Conservation (phyloP, 2,329 filamentous ascomycete genomes). For the Microdochium paspali region DNA sequence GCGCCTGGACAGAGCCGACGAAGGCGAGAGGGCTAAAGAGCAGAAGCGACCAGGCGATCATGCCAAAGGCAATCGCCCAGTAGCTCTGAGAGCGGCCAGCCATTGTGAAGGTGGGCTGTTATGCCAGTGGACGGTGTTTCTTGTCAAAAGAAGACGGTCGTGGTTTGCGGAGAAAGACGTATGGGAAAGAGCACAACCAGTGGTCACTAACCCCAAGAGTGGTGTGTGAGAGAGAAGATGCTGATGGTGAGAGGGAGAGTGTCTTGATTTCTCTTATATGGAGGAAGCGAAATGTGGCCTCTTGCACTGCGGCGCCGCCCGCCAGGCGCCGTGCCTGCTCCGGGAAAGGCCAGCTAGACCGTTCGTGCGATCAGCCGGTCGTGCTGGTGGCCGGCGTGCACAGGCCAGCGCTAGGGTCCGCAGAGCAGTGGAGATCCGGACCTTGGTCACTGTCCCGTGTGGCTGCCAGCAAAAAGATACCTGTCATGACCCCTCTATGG, state of each 20-base stretch:
- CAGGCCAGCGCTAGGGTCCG: not conserved
- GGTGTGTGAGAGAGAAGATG: not conserved
- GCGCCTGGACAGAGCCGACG: constrained; percentile 64
- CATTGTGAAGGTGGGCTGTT: constrained; percentile 22
- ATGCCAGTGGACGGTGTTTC: not conserved
- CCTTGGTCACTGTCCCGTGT: not conserved
- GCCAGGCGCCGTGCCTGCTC: not conserved
- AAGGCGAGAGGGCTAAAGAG: constrained; percentile 83
- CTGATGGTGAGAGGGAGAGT: not conserved
- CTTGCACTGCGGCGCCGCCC: not conserved
- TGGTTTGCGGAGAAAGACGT: not conserved
- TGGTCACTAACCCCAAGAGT: not conserved
- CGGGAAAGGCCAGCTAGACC: not conserved
- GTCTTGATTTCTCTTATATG: constrained; percentile 1
- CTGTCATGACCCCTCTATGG: not conserved
- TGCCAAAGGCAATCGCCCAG: constrained; percentile 73
- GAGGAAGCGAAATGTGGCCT: not conserved
- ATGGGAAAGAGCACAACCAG: not conserved
- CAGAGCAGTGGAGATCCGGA: not conserved
- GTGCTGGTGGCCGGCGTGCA: not conserved
- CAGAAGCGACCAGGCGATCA: constrained; percentile 84
- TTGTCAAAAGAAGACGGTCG: not conserved
- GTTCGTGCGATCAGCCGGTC: not conserved
- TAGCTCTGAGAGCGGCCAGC: constrained; percentile 53
- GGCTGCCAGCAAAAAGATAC: not conserved